phyloP scores from a whole-genome alignment of 1,284 basidiomycete species.

The Leccinum variabile region DNA sequence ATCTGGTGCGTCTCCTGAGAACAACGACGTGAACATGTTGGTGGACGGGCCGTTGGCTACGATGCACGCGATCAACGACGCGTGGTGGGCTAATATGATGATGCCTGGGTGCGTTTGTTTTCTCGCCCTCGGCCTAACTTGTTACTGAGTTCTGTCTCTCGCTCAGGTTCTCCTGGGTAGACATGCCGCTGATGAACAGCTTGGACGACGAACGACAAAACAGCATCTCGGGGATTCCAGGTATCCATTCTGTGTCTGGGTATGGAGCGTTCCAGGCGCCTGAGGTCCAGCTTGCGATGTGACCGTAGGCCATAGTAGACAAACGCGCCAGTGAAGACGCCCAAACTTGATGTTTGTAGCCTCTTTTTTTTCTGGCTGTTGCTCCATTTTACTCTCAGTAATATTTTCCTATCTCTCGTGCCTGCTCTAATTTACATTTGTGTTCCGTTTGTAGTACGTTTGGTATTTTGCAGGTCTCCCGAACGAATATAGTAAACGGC shows the following conservation, averaged over 20 bases:
- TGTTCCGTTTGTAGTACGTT: background rate
- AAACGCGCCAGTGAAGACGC: background rate
- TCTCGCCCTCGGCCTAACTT: no score
- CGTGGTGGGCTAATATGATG: conserved; percentile 72
- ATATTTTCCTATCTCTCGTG: background rate
- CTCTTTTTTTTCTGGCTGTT: background rate
- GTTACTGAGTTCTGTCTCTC: background rate
- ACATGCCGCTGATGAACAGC: conserved; percentile 27
- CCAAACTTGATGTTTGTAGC: background rate
- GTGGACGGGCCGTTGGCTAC: conserved; percentile 65
- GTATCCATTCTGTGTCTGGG: conserved; percentile 16
- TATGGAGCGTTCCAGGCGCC: conserved; percentile 23
- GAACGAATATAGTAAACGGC: background rate
- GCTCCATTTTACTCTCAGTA: background rate
- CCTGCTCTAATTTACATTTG: background rate
- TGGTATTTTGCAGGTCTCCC: background rate
- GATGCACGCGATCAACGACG: conserved; percentile 69
- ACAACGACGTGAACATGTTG: conserved; percentile 43
- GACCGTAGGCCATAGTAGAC: background rate
- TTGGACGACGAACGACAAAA: conserved; percentile 19
- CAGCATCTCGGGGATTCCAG: conserved; percentile 17
- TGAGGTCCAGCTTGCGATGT: conserved; percentile 30
- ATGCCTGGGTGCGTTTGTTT: conserved; percentile 63
- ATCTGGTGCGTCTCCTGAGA: background rate
- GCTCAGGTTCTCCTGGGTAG: conserved; percentile 35